Percentiles rank a stretch among this genome's conserved stretches.
phyloP scores from a whole-genome alignment of 768 basidiomycete genomes.

The Coprinopsis marcescibilis region DNA sequence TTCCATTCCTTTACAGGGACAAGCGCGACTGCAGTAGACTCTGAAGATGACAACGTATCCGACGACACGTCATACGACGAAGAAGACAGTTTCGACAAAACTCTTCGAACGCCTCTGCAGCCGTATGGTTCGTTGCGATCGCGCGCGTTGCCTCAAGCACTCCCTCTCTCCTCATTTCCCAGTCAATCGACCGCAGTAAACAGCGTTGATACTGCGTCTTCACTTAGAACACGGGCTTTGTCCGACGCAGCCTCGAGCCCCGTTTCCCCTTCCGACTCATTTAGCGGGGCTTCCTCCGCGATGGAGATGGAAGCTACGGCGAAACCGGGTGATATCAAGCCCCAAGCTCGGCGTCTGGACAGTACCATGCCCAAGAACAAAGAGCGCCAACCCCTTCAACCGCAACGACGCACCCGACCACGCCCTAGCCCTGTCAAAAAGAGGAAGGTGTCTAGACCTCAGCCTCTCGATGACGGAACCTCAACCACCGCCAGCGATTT shows the following conservation, averaged over 20 bases:
- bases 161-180: slow-evolving; percentile 14
- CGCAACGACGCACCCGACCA: background rate
- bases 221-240: background rate
- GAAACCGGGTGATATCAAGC: background rate
- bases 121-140: slow-evolving; percentile 20
- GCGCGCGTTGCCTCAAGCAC: slow-evolving; percentile 15
- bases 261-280: background rate
- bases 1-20: background rate
- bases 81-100: slow-evolving; percentile 63
- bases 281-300: background rate
- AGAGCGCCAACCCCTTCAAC: background rate
- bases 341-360: background rate
- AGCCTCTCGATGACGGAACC: background rate
- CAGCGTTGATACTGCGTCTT: slow-evolving; percentile 4
- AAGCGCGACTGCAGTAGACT: slow-evolving; percentile 22
- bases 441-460: background rate
- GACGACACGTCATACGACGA: slow-evolving; percentile 12
- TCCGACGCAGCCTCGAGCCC: background rate
- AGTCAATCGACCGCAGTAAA: slow-evolving; percentile 30
- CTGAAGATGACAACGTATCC: slow-evolving; percentile 24
- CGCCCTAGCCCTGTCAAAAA: background rate
- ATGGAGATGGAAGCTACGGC: background rate
- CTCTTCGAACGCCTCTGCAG: slow-evolving; percentile 56
- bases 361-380: background rate
- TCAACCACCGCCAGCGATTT: background rate